A percentile compares a stretch with the other conserved stretches of the same genome.
Evolutionary conservation across 805 yeast genomes (phyloP).

Genomic region (Barnettozyma botsteinii): DNA sequence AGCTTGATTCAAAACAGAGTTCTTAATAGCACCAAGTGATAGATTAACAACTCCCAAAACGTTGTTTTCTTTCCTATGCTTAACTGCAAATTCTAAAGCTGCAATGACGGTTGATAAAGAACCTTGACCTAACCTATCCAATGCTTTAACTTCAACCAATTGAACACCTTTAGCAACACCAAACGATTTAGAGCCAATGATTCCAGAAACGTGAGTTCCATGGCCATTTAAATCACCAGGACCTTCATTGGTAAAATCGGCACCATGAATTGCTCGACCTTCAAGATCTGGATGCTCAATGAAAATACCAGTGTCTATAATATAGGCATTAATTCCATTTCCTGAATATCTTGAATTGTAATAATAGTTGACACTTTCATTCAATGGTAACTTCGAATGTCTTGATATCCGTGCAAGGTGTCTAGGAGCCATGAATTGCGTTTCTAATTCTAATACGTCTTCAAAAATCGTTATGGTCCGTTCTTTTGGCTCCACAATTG

Average conservation of each 20-base stretch:
- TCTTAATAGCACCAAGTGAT: slow-evolving; percentile 72
- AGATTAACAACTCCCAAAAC: slow-evolving; percentile 65
- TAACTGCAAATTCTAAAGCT: slow-evolving; percentile 63
- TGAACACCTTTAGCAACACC: slow-evolving; percentile 77
- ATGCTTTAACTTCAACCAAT: slow-evolving; percentile 69
- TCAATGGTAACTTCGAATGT: slow-evolving; percentile 30
- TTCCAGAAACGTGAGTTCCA: slow-evolving; percentile 92
- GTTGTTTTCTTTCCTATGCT: slow-evolving; percentile 38
- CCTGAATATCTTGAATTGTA: slow-evolving; percentile 48
- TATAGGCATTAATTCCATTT: slow-evolving; percentile 60
- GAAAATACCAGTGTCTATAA: slow-evolving; percentile 80
- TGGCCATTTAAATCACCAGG: slow-evolving; percentile 77
- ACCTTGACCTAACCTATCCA: slow-evolving; percentile 66
- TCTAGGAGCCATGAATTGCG: slow-evolving; percentile 50
- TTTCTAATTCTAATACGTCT: slow-evolving; percentile 10
- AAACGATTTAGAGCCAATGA: slow-evolving; percentile 70
- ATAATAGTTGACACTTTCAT: slow-evolving; percentile 35
- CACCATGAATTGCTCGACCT: slow-evolving; percentile 54
- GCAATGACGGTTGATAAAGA: slow-evolving; percentile 57
- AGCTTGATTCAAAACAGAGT: slow-evolving; percentile 64
- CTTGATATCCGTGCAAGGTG: slow-evolving; percentile 65
- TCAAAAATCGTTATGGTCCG: neutral
- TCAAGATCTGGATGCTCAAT: slow-evolving; percentile 56
- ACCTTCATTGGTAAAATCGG: slow-evolving; percentile 50
- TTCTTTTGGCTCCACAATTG: neutral